Evolutionary conservation across 2,329 filamentous ascomycete species (phyloP), one percentile per base, ranked within the genome.

Genomic region (Colletotrichum sp.): DNA sequence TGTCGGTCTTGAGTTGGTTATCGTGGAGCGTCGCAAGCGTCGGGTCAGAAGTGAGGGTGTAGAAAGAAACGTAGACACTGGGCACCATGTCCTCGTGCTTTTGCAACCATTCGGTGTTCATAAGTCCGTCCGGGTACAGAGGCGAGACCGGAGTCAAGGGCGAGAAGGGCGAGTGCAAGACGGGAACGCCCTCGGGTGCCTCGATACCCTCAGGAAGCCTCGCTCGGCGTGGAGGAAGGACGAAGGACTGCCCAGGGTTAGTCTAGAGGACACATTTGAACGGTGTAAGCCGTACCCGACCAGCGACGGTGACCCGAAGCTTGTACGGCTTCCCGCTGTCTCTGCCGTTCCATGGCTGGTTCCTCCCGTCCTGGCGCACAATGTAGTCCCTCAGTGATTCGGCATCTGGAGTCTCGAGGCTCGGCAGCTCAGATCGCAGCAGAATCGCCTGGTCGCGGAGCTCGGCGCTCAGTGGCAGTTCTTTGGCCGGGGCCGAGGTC

Each of bases 141-240:
- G 92, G 89, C 9, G 96, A 98, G 9, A 90, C 90, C 5, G 96
- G 96, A 52, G 95, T 97, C 34, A 99, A 89, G 1, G 96, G 97
- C 4, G 97, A 99, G 79, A 98, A 92, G 2, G 96, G 95, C 15
- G 97, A 99, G 84, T 99, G 96, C 6, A 98, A 87, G n/a, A 92
- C 87, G 75, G 89, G 86, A 21, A 88, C 85, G 28, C 87, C 83
- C 49, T 85, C 84, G 69, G 89, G 85, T 5, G 85, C 81, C 67
- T 90, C 88, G 80, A 89, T 85, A 71, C 89, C 86, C 63, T 89
- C 87, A 21, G 89, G 90, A 63, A 91, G 85, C 76, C 85, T 87
- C 44, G 90, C 90, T 79, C 89, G 89, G 77, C 92, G 89, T 52
- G 90, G 88, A 15, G 93, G 92, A 75, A 90, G 90, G 81, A 88